These are phyloP conservation scores for Fusarium longipes DNA, from an alignment of 2,329 filamentous ascomycete genomes.

Conservation along the genomic window DNA sequence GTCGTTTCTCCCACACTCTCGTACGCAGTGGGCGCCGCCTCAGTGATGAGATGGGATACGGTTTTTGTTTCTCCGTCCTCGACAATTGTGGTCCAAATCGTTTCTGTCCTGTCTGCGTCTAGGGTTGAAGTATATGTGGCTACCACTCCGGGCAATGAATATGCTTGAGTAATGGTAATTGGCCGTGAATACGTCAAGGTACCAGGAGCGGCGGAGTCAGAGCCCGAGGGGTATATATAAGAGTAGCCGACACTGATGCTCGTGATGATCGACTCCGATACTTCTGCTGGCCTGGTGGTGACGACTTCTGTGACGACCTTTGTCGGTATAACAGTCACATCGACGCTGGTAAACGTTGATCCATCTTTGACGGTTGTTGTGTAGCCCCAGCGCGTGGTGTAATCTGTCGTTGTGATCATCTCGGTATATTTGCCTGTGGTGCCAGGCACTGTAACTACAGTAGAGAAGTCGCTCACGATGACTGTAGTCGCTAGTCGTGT, in stretches of 20 bases:
- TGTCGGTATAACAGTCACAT: conserved; percentile 24
- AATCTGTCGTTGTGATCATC: conserved; percentile 25
- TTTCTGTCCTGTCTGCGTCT: conserved; percentile 7
- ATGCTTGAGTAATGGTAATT: conserved; percentile 20
- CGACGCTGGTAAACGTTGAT: conserved; percentile 11
- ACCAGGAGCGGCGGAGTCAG: background rate
- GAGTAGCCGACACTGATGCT: conserved; percentile 25
- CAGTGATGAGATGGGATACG: conserved; percentile 13
- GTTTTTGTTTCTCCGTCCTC: conserved; percentile 27
- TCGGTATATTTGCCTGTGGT: conserved; percentile 40
- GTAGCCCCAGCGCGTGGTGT: conserved; percentile 17
- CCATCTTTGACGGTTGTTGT: conserved; percentile 28
- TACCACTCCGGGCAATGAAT: conserved; percentile 19
- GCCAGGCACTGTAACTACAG: conserved; percentile 34
- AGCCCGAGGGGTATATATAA: conserved; percentile 9
- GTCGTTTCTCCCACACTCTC: conserved; percentile 40
- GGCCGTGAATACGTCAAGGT: conserved; percentile 13
- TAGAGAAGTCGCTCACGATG: conserved; percentile 30
- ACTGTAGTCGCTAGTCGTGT: conserved; percentile 29
- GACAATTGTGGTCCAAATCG: conserved; percentile 22
- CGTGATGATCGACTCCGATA: conserved; percentile 8
- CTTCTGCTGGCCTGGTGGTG: conserved; percentile 13
- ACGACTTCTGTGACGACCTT: conserved; percentile 23
- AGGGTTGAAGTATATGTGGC: conserved; percentile 13
- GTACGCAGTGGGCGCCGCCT: conserved; percentile 19